Evolutionary conservation across 495 filamentous ascomycete genomes (phyloP).

Genomic region (Tuber microsphaerosporum): DNA sequence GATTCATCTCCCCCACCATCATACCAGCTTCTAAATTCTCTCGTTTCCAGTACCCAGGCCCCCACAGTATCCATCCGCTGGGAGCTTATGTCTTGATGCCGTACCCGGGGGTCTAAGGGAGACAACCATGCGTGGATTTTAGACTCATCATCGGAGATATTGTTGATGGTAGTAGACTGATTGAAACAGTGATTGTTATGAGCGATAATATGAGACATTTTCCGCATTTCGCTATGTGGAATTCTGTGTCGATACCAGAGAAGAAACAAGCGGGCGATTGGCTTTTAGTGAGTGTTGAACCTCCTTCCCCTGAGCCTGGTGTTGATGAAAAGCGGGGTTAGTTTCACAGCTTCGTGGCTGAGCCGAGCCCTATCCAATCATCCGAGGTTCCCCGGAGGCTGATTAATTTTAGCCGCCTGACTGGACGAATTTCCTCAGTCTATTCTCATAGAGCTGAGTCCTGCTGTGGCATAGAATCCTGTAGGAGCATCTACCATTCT

Average conservation of each 20-base stretch:
- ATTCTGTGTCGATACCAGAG: not conserved
- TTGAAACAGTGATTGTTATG: not conserved
- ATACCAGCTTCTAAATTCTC: not conserved
- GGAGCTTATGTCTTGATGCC: not conserved
- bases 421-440: not conserved
- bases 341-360: not conserved
- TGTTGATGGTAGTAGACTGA: not conserved
- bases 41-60: not conserved
- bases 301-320: not conserved
- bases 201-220: not conserved
- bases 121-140: too few species aligned
- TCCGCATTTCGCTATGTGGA: not conserved
- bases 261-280: not conserved
- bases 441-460: too few species aligned
- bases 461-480: not conserved
- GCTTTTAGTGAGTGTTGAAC: not conserved
- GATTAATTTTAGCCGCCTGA: not conserved
- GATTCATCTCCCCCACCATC: not conserved
- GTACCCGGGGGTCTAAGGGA: too few species aligned
- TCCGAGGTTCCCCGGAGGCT: not conserved
- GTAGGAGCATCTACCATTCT: too few species aligned
- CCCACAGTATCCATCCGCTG: not conserved
- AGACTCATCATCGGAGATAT: too few species aligned
- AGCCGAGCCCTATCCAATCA: not conserved
- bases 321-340: not conserved